Evolutionary conservation across 108 stramenopile genomes (phyloP).

Genomic region (Cyclotella choctawhatcheeana): DNA sequence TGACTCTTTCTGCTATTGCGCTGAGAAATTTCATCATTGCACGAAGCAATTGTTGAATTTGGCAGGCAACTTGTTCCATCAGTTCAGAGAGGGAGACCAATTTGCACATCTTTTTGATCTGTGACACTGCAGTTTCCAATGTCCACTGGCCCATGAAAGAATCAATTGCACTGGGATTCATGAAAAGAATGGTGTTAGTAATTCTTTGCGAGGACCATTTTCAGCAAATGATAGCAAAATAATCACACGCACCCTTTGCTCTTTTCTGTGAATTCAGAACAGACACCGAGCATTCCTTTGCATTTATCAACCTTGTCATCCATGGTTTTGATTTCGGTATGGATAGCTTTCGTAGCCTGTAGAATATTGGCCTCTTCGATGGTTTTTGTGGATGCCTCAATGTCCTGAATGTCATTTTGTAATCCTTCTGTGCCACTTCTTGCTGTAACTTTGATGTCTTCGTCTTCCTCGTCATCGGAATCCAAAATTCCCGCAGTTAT

Average conservation of each 20-base stretch:
- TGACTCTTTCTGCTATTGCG: constrained; percentile 1
- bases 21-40: constrained; percentile 9
- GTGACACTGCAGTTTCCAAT: constrained; percentile 47
- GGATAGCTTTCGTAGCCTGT: constrained; percentile 29
- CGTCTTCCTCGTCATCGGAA: not conserved
- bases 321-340: constrained; percentile 29
- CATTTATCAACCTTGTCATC: constrained; percentile 43
- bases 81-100: constrained; percentile 31
- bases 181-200: no score
- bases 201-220: no score
- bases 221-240: no score
- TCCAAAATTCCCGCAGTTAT: constrained; percentile 47
- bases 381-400: constrained; percentile 26
- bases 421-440: not conserved
- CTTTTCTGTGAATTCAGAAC: constrained; percentile 30
- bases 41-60: constrained; percentile 19
- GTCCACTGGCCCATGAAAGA: constrained; percentile 55
- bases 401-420: constrained; percentile 34
- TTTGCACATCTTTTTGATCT: constrained; percentile 56
- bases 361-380: constrained; percentile 49
- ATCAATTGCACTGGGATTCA: no score
- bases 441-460: not conserved
- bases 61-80: constrained; percentile 20
- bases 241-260: constrained; percentile 13
- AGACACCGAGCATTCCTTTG: constrained; percentile 41